Base-by-base conservation (phyloP, 2,329 filamentous ascomycete species). In the Samsoniella hepiali region DNA sequence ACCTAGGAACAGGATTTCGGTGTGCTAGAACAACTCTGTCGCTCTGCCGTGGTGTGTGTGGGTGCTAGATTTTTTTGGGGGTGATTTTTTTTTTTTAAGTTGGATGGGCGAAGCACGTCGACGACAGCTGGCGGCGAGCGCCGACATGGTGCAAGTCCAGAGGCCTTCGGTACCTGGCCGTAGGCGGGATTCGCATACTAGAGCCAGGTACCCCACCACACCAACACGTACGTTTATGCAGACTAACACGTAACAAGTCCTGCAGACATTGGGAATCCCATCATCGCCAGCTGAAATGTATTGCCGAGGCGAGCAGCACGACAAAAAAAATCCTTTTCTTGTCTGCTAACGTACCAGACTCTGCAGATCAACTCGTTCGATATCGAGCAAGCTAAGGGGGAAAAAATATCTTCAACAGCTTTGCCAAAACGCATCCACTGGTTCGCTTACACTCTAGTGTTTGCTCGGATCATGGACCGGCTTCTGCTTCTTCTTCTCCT, bases 31-130 rank as follows among this genome's bases (percentile, higher is more conserved):
- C 22, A 22, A 22, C 22, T 22, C 22, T 15, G 45, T 49, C 31
- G 45, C 36, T 42, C 57, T 59, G 47, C 45, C 44, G 57, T 59
- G 47, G 22, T 40, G 57, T 42, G 56, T 50, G 57, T 59, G 57
- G 45, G 22, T 59, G 47, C 47, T 6, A 31, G 44, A 15, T 42
- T 59, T 51, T 31, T 6, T 29, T 42, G 5, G 7, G 27, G 3
- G n/a, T 36, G 22, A 22, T 22, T 22, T 22, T 22, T 22, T 22
- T 22, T 22, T 22, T 22, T 22, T 22, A 22, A 22, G 22, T 22
- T 22, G 22, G 22, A 22, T 22, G 22, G 22, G 22, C 22, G 22
- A 22, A 22, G 22, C 22, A 22, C 22, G 22, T 22, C 22, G 22
- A 22, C 42, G 40, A 40, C n/a, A 22, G 22, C 7, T 42, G 40